phyloP scores from a whole-genome alignment of 139 green algal species.

The Coelastrella sp. region DNA sequence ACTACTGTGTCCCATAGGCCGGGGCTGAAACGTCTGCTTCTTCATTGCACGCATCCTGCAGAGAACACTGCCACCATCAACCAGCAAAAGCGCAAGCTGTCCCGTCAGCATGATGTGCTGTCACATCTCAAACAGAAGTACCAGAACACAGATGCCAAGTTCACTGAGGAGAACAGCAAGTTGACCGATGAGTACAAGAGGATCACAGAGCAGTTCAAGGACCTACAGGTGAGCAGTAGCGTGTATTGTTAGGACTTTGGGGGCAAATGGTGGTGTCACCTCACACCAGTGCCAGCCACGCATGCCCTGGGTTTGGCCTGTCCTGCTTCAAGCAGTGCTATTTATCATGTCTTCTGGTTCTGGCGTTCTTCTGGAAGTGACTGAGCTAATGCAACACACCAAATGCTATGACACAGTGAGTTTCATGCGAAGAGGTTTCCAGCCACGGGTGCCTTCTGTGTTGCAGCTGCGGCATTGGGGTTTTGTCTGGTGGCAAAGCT shows the following conservation, averaged over 20 bases:
- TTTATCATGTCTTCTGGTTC: too few relatives aligned
- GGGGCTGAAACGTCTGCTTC: too few relatives aligned
- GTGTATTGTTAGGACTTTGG: too few relatives aligned
- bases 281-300: not conserved
- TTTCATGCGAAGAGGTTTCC: too few relatives aligned
- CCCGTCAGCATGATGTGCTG: slow-evolving; percentile 81
- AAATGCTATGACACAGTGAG: too few relatives aligned
- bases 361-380: too few relatives aligned
- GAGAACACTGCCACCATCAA: slow-evolving; percentile 75
- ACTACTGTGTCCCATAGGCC: not conserved
- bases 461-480: too few relatives aligned
- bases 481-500: too few relatives aligned
- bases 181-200: slow-evolving; percentile 91
- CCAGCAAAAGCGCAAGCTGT: slow-evolving; percentile 90
- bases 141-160: slow-evolving; percentile 62
- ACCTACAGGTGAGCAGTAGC: slow-evolving; percentile 69
- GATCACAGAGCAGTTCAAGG: slow-evolving; percentile 91
- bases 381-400: too few relatives aligned
- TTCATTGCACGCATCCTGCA: not conserved
- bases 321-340: not conserved
- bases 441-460: too few relatives aligned
- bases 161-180: slow-evolving; percentile 80
- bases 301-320: not conserved
- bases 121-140: slow-evolving; percentile 71
- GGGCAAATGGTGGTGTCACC: not conserved